Evolutionary conservation across 345 rosid species (phyloP), one percentile per base, ranked within the genome.

Genomic region (Melaleuca quinquenervia): DNA sequence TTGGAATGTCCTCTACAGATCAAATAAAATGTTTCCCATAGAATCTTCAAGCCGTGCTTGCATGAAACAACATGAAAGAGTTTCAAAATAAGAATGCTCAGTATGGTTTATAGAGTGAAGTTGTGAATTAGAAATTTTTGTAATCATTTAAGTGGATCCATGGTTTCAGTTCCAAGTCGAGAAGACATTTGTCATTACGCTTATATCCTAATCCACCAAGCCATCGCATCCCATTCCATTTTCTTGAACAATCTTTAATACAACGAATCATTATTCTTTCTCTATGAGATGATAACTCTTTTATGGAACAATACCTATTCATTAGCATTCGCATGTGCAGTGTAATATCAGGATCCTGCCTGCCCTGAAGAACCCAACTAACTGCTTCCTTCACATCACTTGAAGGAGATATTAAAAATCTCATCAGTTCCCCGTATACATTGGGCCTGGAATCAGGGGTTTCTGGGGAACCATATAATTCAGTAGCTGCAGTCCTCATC

Each of bases 381-480:
- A 97, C 95, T 50, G 98, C 99, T 75, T 92, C 96, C 86, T 92
- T 85, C 62, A 96, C 95, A 90, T 94, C 95, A 87, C 89, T 89
- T 3, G 99, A 94, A 50, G 99, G 99, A 86, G 95, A 92, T 87
- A 97, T 90, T 36, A 97, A 95, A 49, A 91, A 55, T 89, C 90
- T 94, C 99, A 97, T 95, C 83, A 97, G 90, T 88, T 97, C 99
- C 82, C 99, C 99, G 87, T 93, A 97, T 29, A 96, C 97, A 90
- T 97, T 97, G 56, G 96, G 98, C 70, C 91, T 90, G 48, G 93
- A 88, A 26, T 83, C 87, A 7, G 94, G 92, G 83, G 86, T 86
- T 80, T 93, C 98, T 78, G 92, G 89, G 88, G 86, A 88, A 60
- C 99, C 99, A 89, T 96, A 96, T 55, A 97, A 88, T 84, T 92